Base-by-base conservation (phyloP, 2,329 filamentous ascomycete genomes). In the Cryphonectria carpinicola region DNA sequence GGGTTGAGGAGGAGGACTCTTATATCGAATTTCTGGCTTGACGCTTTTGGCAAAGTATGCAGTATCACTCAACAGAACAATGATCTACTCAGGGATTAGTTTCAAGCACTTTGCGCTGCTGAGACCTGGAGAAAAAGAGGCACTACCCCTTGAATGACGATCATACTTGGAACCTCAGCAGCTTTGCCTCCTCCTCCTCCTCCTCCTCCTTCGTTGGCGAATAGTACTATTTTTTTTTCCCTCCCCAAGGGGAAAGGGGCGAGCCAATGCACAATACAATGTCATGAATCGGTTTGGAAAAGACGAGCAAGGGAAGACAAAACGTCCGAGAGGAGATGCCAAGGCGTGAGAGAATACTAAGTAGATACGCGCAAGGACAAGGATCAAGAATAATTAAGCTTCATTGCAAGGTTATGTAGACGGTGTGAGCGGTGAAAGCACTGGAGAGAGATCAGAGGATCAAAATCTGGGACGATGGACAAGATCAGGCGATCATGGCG, bases 111-210 rank as follows among this genome's bases (percentile, higher is more conserved):
- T 61, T 37, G 22, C n/a, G 52, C 41, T 52, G 65, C 65, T 61
- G 39, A 52, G 65, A 58, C 35, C 4, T 37, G 54, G n/a, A 25
- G n/a, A 5, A 5, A 22, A 54, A 13, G 37, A 65, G 63, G 49
- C 52, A 39, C 37, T n/a, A n/a, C 63, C 69, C 69, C 69, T 71
- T 60, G 52, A 71, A 71, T 71, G 69, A 61, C 69, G 69, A 71
- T 71, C 69, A 71, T 71, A 71, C 65, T 10, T 46, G 41, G 46
- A 11, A 49, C 7, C 22, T 49, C 46, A 39, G 43, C 64, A 56
- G 10, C 19, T 63, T 13, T 35, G 39, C n/a, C 35, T 43, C 61
- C 39, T 43, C 37, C 25, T 39, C 32, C 28, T 28, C 52, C 39
- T 32, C 37, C 25, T 39, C 39, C 28, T 32, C 25, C 39, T 28